Base-by-base conservation (phyloP, 345 rosid genomes). In the Euphorbia peplus region DNA sequence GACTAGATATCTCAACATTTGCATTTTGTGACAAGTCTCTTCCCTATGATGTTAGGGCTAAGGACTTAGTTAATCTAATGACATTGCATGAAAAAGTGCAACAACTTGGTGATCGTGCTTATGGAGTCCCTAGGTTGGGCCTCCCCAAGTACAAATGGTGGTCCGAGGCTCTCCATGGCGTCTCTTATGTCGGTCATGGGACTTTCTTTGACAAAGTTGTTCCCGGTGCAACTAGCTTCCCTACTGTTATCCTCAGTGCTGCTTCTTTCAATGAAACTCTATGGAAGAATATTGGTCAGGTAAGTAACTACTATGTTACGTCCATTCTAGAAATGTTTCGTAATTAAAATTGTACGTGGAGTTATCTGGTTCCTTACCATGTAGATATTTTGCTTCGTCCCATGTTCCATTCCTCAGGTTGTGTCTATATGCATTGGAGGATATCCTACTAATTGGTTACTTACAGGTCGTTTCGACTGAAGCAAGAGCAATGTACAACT, bases 401-500 rank as follows among this genome's bases (percentile, higher is more conserved):
- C n/a, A n/a, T n/a, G n/a, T n/a, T n/a, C n/a, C n/a, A n/a, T n/a
- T n/a, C n/a, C n/a, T n/a, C n/a, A n/a, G n/a, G n/a, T n/a, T n/a
- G n/a, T n/a, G n/a, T n/a, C n/a, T n/a, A n/a, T n/a, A n/a, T n/a
- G n/a, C n/a, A n/a, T n/a, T 32, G 6, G 6, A 32, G 3, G 4
- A 32, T 6, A 32, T 32, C 37, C 6, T 32, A 32, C 37, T 32
- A 32, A 32, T n/a, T 59, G 12, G 12, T 25, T 2, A 22, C 9
- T 35, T 22, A 32, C 19, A 84, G 86, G 86, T 55, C 59, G 88
- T 85, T 26, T 85, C 86, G 14, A 82, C 78, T 0, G 85, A 80
- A 70, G 88, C 84, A 9, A 74, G 83, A 55, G 88, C 88, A 0
- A 85, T 82, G 88, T 74, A 78, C 75, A 85, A 85, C 61, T 44